Evolutionary conservation across 78 protist genomes (phyloP).

Genomic region (Anaeramoeba flamelloides): DNA sequence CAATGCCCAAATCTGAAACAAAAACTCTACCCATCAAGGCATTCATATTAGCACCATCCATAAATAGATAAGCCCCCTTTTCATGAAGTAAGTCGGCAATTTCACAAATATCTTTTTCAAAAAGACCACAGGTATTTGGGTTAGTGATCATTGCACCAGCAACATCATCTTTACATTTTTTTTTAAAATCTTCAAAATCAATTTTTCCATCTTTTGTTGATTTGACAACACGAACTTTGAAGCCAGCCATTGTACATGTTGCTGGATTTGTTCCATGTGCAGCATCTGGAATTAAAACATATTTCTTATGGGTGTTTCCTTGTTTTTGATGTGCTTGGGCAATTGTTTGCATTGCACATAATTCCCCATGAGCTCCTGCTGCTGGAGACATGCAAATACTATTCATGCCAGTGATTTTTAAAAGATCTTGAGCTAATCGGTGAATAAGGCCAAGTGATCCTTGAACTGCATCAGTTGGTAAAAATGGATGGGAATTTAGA

Average conservation of each 20-base stretch:
- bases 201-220: conserved; percentile 4
- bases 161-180: background rate
- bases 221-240: background rate
- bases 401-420: conserved; percentile 12
- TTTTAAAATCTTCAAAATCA: conserved; percentile 7
- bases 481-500: no score
- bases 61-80: conserved; percentile 21
- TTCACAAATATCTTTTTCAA: conserved; percentile 3
- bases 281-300: conserved; percentile 8
- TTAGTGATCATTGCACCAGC: conserved; percentile 22
- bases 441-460: background rate
- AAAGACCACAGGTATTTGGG: conserved; percentile 18
- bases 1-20: conserved; percentile 8
- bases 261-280: conserved; percentile 34
- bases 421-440: background rate
- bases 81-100: conserved; percentile 17
- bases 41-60: conserved; percentile 27
- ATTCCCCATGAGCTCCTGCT: conserved; percentile 28
- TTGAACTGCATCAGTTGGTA: no score
- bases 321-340: no score
- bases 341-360: background rate
- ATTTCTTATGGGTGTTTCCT: no score
- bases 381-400: conserved; percentile 8
- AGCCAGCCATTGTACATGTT: conserved; percentile 5
- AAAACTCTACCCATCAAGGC: conserved; percentile 16